Conservation (phyloP, 768 basidiomycete species). For the Strobilomyces echinocephalus region DNA sequence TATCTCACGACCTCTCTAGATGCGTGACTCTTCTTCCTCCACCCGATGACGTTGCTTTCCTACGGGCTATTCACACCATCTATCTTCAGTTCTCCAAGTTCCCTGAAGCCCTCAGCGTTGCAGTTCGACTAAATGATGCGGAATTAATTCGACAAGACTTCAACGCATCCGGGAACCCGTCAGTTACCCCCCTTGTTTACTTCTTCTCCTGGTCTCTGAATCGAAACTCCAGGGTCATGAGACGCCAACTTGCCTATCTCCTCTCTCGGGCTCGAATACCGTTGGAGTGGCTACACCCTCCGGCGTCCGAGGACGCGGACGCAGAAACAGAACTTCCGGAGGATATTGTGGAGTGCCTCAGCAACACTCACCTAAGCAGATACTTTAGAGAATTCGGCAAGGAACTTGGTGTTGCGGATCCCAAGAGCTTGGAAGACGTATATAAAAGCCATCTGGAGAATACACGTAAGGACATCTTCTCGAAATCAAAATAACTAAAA, state of each 20-base stretch:
- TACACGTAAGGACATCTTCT: slow-evolving; percentile 50
- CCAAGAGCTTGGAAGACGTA: slow-evolving; percentile 92
- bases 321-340: slow-evolving; percentile 68
- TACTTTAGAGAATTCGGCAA: slow-evolving; percentile 91
- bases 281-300: slow-evolving; percentile 77
- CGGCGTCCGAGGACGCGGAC: slow-evolving; percentile 44
- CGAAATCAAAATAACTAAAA: background rate
- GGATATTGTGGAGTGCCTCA: slow-evolving; percentile 80
- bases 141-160: slow-evolving; percentile 84
- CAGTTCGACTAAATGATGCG: slow-evolving; percentile 78
- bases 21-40: slow-evolving; percentile 89
- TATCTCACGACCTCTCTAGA: slow-evolving; percentile 32
- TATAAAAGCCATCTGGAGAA: slow-evolving; percentile 96
- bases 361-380: slow-evolving; percentile 76
- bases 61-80: slow-evolving; percentile 82
- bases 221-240: slow-evolving; percentile 61
- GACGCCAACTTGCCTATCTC: slow-evolving; percentile 89
- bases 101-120: slow-evolving; percentile 84
- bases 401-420: slow-evolving; percentile 83
- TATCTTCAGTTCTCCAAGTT: slow-evolving; percentile 84
- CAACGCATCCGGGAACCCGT: slow-evolving; percentile 84
- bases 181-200: slow-evolving; percentile 28
- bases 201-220: background rate
- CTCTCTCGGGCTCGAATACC: slow-evolving; percentile 91
- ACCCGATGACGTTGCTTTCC: slow-evolving; percentile 87